Conservation (phyloP, 2,329 filamentous ascomycete genomes). For the Talaromyces sp. region DNA sequence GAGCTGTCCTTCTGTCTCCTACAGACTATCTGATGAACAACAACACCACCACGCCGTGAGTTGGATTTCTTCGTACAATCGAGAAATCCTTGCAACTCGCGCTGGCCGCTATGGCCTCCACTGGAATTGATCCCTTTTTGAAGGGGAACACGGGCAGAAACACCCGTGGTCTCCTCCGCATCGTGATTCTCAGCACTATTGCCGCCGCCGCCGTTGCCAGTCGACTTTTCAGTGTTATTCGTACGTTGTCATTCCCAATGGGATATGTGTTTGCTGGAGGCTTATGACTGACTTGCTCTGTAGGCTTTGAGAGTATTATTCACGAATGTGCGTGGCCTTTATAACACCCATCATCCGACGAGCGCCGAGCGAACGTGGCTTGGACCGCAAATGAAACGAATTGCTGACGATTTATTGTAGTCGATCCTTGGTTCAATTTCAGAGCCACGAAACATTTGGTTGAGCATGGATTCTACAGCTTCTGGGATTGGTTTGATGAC, state of each 20-base stretch:
- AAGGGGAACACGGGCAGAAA: constrained; percentile 74
- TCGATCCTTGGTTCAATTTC: constrained; percentile 99
- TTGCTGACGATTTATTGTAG: constrained; percentile 42
- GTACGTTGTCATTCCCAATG: constrained; percentile 49
- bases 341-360: background rate
- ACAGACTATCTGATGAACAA: background rate
- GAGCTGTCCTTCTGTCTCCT: constrained; percentile 22
- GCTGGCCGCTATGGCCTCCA: constrained; percentile 41
- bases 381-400: background rate
- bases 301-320: constrained; percentile 97
- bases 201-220: constrained; percentile 86
- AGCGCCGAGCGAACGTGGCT: background rate
- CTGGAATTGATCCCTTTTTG: constrained; percentile 55
- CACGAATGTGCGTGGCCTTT: constrained; percentile 78
- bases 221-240: constrained; percentile 96
- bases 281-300: background rate
- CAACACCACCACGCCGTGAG: constrained; percentile 4
- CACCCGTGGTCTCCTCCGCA: constrained; percentile 75
- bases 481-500: constrained; percentile 99
- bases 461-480: constrained; percentile 94
- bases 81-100: constrained; percentile 21
- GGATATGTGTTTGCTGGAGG: background rate
- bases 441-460: constrained; percentile 96
- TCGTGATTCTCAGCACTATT: constrained; percentile 86
- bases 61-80: constrained; percentile 20